Base-by-base conservation (phyloP, 352 stramenopile species). In the Phytophthora pinifolia region DNA sequence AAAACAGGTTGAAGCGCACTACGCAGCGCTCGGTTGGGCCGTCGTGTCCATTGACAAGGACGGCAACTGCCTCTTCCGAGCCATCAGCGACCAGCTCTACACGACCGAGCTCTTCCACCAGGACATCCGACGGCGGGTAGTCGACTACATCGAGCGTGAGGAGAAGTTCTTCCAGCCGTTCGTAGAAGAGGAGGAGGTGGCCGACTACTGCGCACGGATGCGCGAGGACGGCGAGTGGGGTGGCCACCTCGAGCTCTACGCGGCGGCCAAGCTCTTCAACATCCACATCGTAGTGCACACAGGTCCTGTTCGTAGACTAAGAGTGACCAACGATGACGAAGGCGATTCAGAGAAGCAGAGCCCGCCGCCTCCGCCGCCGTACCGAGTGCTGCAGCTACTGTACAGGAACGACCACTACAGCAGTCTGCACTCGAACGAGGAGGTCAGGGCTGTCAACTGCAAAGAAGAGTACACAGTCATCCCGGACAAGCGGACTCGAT, bases 281-380 rank as follows among this genome's bases (percentile, higher is more conserved):
- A 65, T 78, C 10, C 64, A 84, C 57, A 75, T 89, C 30, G 65
- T 89, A 9, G 66, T 89, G 2, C 76, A 89, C 59, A 79, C 74
- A 47, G 71, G 74, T 1, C 68, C 69, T 4, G 53, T 71, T 44
- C 72, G 72, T 2, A 69, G 65, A 22, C 61, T 84, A 9, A 58
- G 71, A n/a, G 69, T 84, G 15, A 62, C 72, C 22, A 78, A 74
- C 39, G 67, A 69, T 18, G 37, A 53, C 46, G 53, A 65, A 17
- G 37, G 22, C 13, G 56, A 43, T 2, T 2, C 9, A 6, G 53
- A 32, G 1, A 67, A 52, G 25, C 48, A 59, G 30, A 56, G 25
- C 8, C 18, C 38, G 12, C 38, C 46, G 2, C 47, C 65, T 9
- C 35, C 54, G 5, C 33, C 46, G 12, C 65, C 64, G 13, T 76